Evolutionary conservation across 192 early-diverging fungal species (phyloP).

Genomic region (Geranomyces variabilis): DNA sequence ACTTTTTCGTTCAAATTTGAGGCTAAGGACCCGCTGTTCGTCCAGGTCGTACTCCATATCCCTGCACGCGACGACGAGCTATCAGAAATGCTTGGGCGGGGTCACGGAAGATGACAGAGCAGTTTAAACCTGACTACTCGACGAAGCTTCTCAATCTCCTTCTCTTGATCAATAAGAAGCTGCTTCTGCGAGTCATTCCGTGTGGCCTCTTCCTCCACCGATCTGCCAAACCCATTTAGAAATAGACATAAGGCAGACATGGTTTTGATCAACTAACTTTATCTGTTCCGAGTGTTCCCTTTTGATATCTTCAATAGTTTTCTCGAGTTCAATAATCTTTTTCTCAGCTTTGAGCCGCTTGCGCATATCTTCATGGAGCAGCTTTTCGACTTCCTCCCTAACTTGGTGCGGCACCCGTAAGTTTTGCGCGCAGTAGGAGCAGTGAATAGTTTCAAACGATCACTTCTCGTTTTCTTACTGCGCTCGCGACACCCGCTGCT

Average conservation of each 20-base stretch:
- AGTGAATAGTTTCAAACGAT: background rate
- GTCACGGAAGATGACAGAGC: no score
- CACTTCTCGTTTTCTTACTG: slow-evolving; percentile 30
- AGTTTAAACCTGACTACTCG: slow-evolving; percentile 41
- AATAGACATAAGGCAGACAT: background rate
- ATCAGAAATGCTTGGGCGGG: background rate
- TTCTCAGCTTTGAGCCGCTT: slow-evolving; percentile 39
- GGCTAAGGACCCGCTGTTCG: slow-evolving; percentile 47
- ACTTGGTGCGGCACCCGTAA: background rate
- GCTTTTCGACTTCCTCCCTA: slow-evolving; percentile 51
- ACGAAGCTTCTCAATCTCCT: slow-evolving; percentile 32
- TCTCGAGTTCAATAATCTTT: slow-evolving; percentile 18
- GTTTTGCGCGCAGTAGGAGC: background rate
- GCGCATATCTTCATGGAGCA: slow-evolving; percentile 47
- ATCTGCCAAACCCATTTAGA: background rate
- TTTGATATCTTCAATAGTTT: slow-evolving; percentile 22
- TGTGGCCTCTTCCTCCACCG: slow-evolving; percentile 4
- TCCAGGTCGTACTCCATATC: slow-evolving; percentile 53
- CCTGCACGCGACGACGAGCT: slow-evolving; percentile 17
- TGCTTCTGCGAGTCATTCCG: slow-evolving; percentile 32
- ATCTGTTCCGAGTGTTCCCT: slow-evolving; percentile 32
- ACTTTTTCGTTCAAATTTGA: slow-evolving; percentile 42
- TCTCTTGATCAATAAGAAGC: slow-evolving; percentile 42
- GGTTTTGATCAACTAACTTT: background rate
- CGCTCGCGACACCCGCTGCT: slow-evolving; percentile 21